Evolutionary conservation across 306 rosid genomes (phyloP).

Genomic region (Acacia confusa): DNA sequence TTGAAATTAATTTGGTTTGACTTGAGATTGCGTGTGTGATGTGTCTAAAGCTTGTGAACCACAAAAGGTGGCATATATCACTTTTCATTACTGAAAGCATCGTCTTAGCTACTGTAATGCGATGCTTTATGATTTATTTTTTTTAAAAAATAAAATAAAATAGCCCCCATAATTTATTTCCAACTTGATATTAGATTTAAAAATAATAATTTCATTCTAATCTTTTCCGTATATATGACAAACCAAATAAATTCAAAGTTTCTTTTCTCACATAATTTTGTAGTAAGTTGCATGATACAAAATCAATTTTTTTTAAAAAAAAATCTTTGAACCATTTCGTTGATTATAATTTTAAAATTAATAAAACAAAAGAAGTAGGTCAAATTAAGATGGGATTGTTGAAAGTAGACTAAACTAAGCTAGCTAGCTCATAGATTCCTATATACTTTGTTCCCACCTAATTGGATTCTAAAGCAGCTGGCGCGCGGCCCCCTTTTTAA

Average conservation of each 20-base stretch:
- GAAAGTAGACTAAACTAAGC: not conserved
- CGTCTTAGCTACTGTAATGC: not conserved
- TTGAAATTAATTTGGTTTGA: not conserved
- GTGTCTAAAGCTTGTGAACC: not conserved
- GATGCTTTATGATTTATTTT: not conserved
- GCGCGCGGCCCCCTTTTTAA: not conserved
- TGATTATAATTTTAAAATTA: not conserved
- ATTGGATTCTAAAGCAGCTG: not conserved
- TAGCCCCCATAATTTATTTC: not conserved
- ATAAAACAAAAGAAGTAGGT: not conserved
- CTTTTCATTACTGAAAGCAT: not conserved
- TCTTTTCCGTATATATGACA: not conserved
- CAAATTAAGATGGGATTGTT: not conserved
- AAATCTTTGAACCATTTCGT: not conserved
- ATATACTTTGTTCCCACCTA: slow-evolving; percentile 4
- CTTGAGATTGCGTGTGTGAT: not conserved
- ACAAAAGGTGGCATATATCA: not conserved
- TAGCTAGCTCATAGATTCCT: not conserved
- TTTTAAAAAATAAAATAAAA: not conserved
- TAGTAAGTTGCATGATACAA: not conserved
- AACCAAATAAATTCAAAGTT: not conserved
- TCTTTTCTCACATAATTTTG: not conserved
- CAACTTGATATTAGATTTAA: not conserved
- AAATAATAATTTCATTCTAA: not conserved
- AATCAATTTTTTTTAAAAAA: not conserved